A percentile compares a stretch with the other conserved stretches of the same genome.
phyloP scores from a whole-genome alignment of 257 asterid genomes.

The Nicotiana sylvestris region DNA sequence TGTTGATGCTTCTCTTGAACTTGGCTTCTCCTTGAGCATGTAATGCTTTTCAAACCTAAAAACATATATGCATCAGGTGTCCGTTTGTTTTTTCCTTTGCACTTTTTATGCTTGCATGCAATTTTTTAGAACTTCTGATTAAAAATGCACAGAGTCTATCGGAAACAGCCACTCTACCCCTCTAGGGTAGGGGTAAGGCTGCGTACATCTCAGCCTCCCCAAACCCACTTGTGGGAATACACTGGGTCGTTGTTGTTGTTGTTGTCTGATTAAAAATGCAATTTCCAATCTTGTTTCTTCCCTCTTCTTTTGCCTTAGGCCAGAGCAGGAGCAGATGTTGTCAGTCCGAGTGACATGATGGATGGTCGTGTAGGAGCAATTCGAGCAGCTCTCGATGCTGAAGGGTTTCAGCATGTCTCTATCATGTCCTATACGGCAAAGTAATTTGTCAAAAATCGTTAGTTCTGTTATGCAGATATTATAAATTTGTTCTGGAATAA shows the following conservation, averaged over 20 bases:
- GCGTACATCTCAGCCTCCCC: too few relatives aligned
- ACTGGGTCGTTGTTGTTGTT: too few relatives aligned
- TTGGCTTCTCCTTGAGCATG: background rate
- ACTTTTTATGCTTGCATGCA: background rate
- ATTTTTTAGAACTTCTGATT: background rate
- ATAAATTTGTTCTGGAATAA: background rate
- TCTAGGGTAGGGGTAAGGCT: too few relatives aligned
- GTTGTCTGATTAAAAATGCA: background rate
- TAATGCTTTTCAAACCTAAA: background rate
- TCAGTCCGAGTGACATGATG: slow-evolving; percentile 99
- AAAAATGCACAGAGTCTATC: background rate
- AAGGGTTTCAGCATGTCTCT: slow-evolving; percentile 79
- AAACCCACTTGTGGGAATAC: too few relatives aligned
- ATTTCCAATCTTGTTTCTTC: background rate
- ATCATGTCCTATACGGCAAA: slow-evolving; percentile 97
- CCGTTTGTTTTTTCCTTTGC: background rate
- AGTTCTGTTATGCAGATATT: background rate
- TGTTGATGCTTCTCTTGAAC: background rate
- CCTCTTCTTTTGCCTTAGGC: slow-evolving; percentile 45
- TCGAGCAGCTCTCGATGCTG: slow-evolving; percentile 86
- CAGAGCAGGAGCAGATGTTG: slow-evolving; percentile 97
- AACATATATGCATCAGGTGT: background rate
- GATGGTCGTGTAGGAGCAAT: slow-evolving; percentile 98
- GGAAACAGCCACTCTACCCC: too few relatives aligned
- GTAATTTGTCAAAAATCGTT: slow-evolving; percentile 28